Percentiles rank a stretch among this genome's conserved stretches.
Evolutionary conservation across 768 basidiomycete species (phyloP).

Genomic region (Suillus variegatus): DNA sequence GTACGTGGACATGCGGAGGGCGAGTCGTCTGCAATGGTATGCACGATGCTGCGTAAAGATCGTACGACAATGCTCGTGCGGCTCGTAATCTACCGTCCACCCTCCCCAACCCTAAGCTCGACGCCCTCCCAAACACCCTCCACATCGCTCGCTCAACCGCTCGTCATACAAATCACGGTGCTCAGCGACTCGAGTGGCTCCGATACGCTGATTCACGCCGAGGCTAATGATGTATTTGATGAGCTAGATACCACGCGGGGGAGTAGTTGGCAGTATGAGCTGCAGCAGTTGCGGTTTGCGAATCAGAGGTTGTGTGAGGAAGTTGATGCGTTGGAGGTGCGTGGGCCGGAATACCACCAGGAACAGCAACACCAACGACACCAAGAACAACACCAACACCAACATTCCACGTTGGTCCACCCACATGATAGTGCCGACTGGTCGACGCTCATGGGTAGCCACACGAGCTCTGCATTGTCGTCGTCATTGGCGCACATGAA

Average conservation of each 20-base stretch:
- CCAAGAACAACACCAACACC: constrained; percentile 9
- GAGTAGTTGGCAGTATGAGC: constrained; percentile 92
- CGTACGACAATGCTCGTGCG: constrained; percentile 30
- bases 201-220: constrained; percentile 16
- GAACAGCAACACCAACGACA: constrained; percentile 1
- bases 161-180: constrained; percentile 32
- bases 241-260: constrained; percentile 68
- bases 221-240: constrained; percentile 57
- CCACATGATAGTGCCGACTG: not conserved
- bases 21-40: constrained; percentile 30
- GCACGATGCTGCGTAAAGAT: constrained; percentile 43
- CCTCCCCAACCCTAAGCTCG: constrained; percentile 5
- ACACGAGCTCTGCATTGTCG: constrained; percentile 25
- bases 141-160: constrained; percentile 22
- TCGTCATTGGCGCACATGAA: constrained; percentile 29
- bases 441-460: not conserved
- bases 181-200: constrained; percentile 13
- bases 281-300: constrained; percentile 77
- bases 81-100: constrained; percentile 41
- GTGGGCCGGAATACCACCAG: not conserved
- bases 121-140: constrained; percentile 5
- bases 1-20: constrained; percentile 19
- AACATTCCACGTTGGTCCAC: constrained; percentile 8
- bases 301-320: constrained; percentile 70
- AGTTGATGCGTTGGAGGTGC: constrained; percentile 40